Conservation (phyloP, 1,284 basidiomycete genomes). For the Mrakiaceae sp. region DNA sequence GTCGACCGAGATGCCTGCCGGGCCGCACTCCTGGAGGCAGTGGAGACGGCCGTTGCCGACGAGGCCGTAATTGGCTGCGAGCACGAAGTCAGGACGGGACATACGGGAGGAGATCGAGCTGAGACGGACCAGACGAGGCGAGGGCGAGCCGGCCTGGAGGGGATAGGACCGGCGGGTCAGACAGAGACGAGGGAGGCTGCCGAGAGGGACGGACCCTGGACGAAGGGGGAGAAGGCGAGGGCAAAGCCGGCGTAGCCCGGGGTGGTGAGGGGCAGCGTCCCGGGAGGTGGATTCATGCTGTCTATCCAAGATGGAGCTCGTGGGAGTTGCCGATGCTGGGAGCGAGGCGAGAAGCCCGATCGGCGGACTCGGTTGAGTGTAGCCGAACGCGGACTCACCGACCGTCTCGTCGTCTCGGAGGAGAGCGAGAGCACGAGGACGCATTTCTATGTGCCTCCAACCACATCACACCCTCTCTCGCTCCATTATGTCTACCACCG, state of each 20-base stretch:
- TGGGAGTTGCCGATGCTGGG: too few species aligned
- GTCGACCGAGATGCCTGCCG: slow-evolving; percentile 45
- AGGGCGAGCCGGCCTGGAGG: slow-evolving; percentile 8
- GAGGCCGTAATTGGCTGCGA: slow-evolving; percentile 75
- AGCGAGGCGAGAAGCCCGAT: too few species aligned
- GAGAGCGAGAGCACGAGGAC: too few species aligned
- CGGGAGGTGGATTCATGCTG: too few species aligned
- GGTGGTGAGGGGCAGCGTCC: neutral
- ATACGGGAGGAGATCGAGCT: neutral
- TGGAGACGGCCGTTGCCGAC: slow-evolving; percentile 87
- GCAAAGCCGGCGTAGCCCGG: slow-evolving; percentile 7
- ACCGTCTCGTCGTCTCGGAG: too few species aligned
- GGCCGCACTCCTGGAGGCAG: slow-evolving; percentile 46
- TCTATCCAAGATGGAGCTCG: too few species aligned
- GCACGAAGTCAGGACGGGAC: neutral
- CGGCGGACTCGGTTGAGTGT: too few species aligned
- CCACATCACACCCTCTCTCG: neutral
- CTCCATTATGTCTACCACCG: slow-evolving; percentile 1
- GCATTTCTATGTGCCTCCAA: too few species aligned
- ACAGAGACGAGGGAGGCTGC: neutral
- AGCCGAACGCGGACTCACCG: too few species aligned
- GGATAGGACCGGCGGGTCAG: neutral
- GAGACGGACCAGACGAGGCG: slow-evolving; percentile 6
- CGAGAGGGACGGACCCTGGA: neutral
- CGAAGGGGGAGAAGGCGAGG: slow-evolving; percentile 12